phyloP scores from a whole-genome alignment of 768 basidiomycete species.

The Rhizopogon vesiculosus region DNA sequence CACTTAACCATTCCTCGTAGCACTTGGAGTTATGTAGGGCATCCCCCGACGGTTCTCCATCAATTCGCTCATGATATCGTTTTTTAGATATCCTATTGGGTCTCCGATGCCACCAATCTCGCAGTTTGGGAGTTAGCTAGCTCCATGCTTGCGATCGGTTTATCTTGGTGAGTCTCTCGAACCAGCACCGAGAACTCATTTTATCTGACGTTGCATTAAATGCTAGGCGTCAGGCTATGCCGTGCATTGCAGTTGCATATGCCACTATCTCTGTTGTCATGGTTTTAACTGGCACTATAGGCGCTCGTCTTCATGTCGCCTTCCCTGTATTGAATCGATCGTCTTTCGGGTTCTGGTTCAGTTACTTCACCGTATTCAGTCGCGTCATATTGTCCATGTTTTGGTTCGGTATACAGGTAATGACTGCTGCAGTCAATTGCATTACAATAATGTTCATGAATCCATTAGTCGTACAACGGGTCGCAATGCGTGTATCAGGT shows the following conservation, averaged over 20 bases:
- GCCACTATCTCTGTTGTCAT: slow-evolving; percentile 69
- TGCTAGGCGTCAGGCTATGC: slow-evolving; percentile 62
- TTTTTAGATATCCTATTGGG: slow-evolving; percentile 18
- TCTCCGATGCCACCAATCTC: slow-evolving; percentile 22
- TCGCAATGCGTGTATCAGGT: slow-evolving; percentile 72
- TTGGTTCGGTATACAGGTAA: slow-evolving; percentile 76
- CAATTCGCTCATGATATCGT: neutral
- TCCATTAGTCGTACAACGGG: slow-evolving; percentile 45
- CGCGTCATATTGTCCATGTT: slow-evolving; percentile 75
- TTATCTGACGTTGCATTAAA: neutral
- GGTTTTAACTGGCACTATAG: slow-evolving; percentile 76
- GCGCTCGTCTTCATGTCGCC: slow-evolving; percentile 73
- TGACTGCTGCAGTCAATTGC: neutral
- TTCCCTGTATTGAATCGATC: slow-evolving; percentile 78
- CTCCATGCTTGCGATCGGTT: slow-evolving; percentile 72
- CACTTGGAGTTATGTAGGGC: slow-evolving; percentile 65
- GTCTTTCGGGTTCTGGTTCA: slow-evolving; percentile 87
- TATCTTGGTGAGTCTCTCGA: slow-evolving; percentile 51
- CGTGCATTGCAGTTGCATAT: slow-evolving; percentile 69
- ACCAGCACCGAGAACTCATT: neutral
- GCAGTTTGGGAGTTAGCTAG: slow-evolving; percentile 42
- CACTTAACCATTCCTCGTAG: slow-evolving; percentile 6
- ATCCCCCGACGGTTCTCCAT: slow-evolving; percentile 30
- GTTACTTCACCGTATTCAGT: slow-evolving; percentile 81
- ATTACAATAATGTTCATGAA: neutral